Evolutionary conservation across 768 basidiomycete species (phyloP), one percentile per base, ranked within the genome.

Genomic region (Neoboletus magnificus): DNA sequence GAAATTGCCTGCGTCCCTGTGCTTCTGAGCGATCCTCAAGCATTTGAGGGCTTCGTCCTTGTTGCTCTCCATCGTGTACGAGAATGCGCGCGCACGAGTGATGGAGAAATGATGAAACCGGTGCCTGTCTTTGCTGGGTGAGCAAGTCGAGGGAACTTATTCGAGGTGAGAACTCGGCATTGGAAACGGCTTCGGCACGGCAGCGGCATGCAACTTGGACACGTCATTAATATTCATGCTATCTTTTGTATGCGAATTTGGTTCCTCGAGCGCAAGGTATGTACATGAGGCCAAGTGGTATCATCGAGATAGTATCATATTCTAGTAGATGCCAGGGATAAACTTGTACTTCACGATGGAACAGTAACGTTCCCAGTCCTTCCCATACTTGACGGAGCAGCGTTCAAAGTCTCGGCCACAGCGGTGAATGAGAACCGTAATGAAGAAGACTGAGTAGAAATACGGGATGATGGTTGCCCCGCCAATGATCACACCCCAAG

Each of bases 361-460:
- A 72, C 92, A 96, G 71, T 94, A 93, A 48, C 82, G 82, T 20
- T 93, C 91, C 93, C 93, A 97, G 69, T 97, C 94, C 62, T 94
- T 91, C 32, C 92, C 93, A 65, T 97, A 98, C 75, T 98, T 98
- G 62, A 82, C 71, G 3, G 86, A 85, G 72, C 94, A 93, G 79
- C 95, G 81, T 71, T 95, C 96, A 71, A 98, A 97, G 79, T 99
- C 97, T 50, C 97, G 86, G 0, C 87, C 82, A 64, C 88, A 91
- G 35, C 97, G 85, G 67, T 98, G 97, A 39, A 93, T 79, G 52
- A 99, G 84, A 22, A 98, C 95, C 43, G 82, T 82, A 66, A 96
- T 86, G 79, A 98, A 98, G 82, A 98, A 99, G 48, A 93, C 79
- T 13, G 93, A 93, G 74, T 98, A 98, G 75, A 92, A 99, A 76